These are phyloP conservation scores for Carex pumila DNA, from an alignment of 176 grass and related monocot genomes.

Conservation along the genomic window DNA sequence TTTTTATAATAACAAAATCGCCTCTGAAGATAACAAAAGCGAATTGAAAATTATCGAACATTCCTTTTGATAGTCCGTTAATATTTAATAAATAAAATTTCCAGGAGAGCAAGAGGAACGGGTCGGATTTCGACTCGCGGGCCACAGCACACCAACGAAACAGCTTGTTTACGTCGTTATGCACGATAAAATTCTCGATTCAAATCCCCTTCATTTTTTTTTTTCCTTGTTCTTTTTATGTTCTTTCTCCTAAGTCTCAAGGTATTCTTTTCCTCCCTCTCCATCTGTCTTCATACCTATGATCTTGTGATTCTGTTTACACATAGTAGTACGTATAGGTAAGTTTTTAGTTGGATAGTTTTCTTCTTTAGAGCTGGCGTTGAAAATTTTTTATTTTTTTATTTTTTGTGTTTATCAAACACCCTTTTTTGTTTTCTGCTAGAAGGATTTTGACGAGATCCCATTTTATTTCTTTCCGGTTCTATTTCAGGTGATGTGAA, in stretches of 20 bases:
- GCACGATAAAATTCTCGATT: constrained; percentile 15
- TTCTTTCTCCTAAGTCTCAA: neutral
- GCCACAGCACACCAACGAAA: no score
- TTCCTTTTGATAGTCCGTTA: neutral
- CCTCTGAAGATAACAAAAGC: neutral
- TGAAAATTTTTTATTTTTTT: neutral
- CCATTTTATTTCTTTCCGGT: neutral
- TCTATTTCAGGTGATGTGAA: neutral
- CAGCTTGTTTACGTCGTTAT: constrained; percentile 3
- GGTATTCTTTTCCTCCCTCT: neutral
- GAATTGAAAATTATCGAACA: constrained; percentile 13
- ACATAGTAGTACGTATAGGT: neutral
- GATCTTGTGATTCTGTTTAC: neutral
- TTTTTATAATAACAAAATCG: constrained; percentile 6
- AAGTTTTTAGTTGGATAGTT: neutral
- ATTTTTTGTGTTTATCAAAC: neutral
- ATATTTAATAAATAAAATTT: constrained; percentile 2
- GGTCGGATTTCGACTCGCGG: neutral
- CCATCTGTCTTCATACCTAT: neutral
- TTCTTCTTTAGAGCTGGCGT: neutral
- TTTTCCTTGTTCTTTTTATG: neutral
- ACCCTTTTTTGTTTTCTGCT: neutral
- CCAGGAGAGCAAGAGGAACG: constrained; percentile 13
- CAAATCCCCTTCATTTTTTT: neutral
- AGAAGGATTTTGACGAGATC: neutral